Percentiles rank a stretch among this genome's conserved stretches.
phyloP scores from a whole-genome alignment of 352 stramenopile genomes.

The Pythium guiyangense region DNA sequence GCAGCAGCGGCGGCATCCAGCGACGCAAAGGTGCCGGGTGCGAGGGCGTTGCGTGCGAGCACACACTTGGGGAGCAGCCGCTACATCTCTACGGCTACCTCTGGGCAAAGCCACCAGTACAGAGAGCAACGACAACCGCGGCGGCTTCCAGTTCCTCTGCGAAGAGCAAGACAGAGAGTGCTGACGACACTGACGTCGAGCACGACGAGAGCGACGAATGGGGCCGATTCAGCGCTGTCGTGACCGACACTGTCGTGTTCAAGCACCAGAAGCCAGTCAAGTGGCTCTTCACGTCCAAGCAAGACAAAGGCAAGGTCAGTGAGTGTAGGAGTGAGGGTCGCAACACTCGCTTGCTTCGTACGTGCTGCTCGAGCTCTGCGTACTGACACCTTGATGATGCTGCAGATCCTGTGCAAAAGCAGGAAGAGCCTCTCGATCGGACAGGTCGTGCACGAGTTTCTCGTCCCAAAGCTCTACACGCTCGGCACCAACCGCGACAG shows the following conservation, averaged over 20 bases:
- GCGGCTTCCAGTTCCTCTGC: neutral
- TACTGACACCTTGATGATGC: neutral
- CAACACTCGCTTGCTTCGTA: neutral
- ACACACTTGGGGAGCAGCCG: constrained; percentile 52
- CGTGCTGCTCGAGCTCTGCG: neutral
- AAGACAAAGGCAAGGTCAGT: constrained; percentile 55
- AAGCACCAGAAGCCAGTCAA: constrained; percentile 61
- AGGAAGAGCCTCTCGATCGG: constrained; percentile 47
- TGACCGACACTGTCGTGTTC: constrained; percentile 71
- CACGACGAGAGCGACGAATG: constrained; percentile 2
- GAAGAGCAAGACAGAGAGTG: neutral
- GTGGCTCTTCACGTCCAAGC: constrained; percentile 73
- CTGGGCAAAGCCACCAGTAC: constrained; percentile 35
- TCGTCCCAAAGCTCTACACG: constrained; percentile 19
- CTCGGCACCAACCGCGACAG: constrained; percentile 17
- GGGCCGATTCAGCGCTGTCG: constrained; percentile 35
- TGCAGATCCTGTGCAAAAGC: constrained; percentile 57
- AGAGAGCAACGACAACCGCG: no score
- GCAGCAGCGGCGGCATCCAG: neutral
- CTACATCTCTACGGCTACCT: constrained; percentile 61
- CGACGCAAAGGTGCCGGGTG: constrained; percentile 41
- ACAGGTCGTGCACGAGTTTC: constrained; percentile 48
- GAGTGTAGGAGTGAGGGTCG: neutral
- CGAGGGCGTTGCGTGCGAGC: constrained; percentile 60
- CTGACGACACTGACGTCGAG: neutral